A percentile compares a stretch with the other conserved stretches of the same genome.
These are phyloP conservation scores for Kockovaella imperatae DNA, from an alignment of 768 basidiomycete species.

Conservation along the genomic window DNA sequence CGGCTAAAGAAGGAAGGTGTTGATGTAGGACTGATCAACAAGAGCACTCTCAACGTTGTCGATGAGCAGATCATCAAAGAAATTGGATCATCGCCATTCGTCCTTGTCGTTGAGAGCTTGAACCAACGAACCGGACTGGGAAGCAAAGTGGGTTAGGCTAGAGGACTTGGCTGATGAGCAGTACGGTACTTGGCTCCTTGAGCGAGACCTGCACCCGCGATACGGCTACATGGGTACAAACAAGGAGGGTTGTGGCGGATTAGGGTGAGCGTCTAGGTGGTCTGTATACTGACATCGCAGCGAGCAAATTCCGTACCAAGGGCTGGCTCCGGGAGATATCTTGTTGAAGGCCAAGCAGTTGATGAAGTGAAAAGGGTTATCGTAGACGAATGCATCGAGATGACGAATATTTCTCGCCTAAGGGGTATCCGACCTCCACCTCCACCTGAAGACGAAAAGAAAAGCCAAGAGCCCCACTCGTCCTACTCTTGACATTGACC, in stretches of 20 bases:
- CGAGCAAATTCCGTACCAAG: constrained; percentile 72
- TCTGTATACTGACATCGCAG: constrained; percentile 31
- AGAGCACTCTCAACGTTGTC: constrained; percentile 70
- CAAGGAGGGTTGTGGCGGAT: constrained; percentile 54
- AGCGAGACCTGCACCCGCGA: constrained; percentile 68
- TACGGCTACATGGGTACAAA: constrained; percentile 60
- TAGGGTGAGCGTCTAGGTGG: constrained; percentile 33
- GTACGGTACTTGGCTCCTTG: constrained; percentile 77
- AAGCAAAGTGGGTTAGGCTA: constrained; percentile 14
- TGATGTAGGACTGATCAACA: constrained; percentile 79
- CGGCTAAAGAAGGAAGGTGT: constrained; percentile 63
- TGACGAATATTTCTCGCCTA: too few species aligned
- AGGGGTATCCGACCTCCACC: too few species aligned
- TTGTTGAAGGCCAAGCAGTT: constrained; percentile 18
- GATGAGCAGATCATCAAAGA: constrained; percentile 70
- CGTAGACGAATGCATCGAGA: too few species aligned
- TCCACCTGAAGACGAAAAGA: too few species aligned
- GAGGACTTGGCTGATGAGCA: constrained; percentile 25
- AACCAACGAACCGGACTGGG: constrained; percentile 72
- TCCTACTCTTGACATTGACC: too few species aligned
- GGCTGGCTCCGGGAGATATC: constrained; percentile 60
- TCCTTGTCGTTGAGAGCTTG: constrained; percentile 74
- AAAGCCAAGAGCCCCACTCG: too few species aligned
- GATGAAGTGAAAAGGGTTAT: constrained; percentile 12
- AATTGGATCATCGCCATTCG: constrained; percentile 66